phyloP scores from a whole-genome alignment of 768 basidiomycete genomes.

The Asterophora parasitica region DNA sequence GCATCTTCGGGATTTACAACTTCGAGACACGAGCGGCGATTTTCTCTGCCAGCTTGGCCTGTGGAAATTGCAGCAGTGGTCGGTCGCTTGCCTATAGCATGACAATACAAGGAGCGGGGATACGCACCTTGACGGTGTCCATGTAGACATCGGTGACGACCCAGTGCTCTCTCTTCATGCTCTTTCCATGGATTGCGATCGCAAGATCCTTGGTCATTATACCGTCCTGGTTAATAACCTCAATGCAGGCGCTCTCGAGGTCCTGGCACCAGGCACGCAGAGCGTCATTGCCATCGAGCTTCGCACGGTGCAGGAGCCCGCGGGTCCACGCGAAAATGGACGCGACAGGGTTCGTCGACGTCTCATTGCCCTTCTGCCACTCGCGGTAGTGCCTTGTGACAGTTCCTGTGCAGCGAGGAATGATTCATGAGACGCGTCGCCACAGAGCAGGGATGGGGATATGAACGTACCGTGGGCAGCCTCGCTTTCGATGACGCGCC shows the following conservation, averaged over 20 bases:
- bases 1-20: slow-evolving; percentile 3
- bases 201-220: slow-evolving; percentile 98
- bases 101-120: background rate
- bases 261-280: slow-evolving; percentile 71
- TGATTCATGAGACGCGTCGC: background rate
- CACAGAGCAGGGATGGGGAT: background rate
- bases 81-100: background rate
- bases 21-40: slow-evolving; percentile 7
- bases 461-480: slow-evolving; percentile 76
- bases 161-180: slow-evolving; percentile 93
- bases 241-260: slow-evolving; percentile 84
- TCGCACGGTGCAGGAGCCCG: slow-evolving; percentile 88
- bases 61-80: background rate
- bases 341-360: slow-evolving; percentile 97
- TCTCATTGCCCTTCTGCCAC: slow-evolving; percentile 95
- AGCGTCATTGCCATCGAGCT: slow-evolving; percentile 78
- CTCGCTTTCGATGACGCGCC: slow-evolving; percentile 88
- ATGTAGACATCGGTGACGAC: slow-evolving; percentile 92
- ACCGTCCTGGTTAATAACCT: slow-evolving; percentile 85
- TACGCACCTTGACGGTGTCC: slow-evolving; percentile 83
- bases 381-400: slow-evolving; percentile 98
- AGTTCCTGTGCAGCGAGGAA: slow-evolving; percentile 43
- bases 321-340: slow-evolving; percentile 99
- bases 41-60: slow-evolving; percentile 17
- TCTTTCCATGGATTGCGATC: slow-evolving; percentile 86